Evolutionary conservation across 1,284 basidiomycete species (phyloP), one percentile per base, ranked within the genome.

Genomic region (Ustilago sp.): DNA sequence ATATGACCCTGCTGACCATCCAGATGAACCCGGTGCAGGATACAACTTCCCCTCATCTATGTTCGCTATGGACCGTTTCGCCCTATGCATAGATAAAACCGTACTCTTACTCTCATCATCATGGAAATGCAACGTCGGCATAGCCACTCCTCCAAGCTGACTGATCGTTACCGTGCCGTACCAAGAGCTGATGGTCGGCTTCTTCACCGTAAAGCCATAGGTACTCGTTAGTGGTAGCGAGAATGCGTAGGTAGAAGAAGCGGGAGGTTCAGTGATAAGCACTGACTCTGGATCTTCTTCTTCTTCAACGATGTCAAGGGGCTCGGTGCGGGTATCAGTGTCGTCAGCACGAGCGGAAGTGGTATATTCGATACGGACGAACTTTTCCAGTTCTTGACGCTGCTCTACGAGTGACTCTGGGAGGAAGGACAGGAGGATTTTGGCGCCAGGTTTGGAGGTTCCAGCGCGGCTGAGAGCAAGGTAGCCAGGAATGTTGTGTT

Each of bases 401-500:
- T 79, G 76, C 32, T 77, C 92, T 87, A 92, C 69, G 91, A 90
- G 68, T 94, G 87, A 50, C 82, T 95, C 93, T 35, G 94, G 93
- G 8, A 78, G 47, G 53, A 77, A 77, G 23, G 69, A 74, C 39
- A 80, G 66, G n/a, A 77, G 59, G n/a, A 78, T 59, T 31, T 64
- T 66, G 50, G 68, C 67, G 1, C 75, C 60, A 13, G 75, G 71
- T 2, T 32, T 51, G 19, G 62, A 35, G 0, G 69, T 58, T 1
- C 73, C 69, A 32, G 66, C 60, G 17, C 68, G 57, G 5, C 69
- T 65, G 50, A 82, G 73, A 12, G 80, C 77, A 36, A 82, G 72
- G 85, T 95, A 97, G 4, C 96, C 96, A 4, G 94, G 91, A 35
- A 98, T 93, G 86, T 98, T 97, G 87, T 98, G 95, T 80, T 92